phyloP scores from a whole-genome alignment of 208 protist species.

The Acanthamoeba royreba region DNA sequence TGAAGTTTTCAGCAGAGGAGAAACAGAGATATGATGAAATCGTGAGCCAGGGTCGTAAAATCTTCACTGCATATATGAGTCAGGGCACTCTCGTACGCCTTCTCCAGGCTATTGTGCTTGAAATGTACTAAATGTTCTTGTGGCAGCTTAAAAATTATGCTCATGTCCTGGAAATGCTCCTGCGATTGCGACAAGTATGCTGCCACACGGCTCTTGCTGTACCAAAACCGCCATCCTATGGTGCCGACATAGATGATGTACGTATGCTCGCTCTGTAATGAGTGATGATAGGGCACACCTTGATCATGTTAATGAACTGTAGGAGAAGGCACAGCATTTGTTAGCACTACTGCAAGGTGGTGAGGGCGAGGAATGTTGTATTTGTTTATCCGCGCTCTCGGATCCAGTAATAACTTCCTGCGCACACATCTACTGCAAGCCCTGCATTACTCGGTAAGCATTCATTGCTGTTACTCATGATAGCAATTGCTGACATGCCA shows the following conservation, averaged over 20 bases:
- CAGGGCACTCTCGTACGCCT: background rate
- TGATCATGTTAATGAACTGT: background rate
- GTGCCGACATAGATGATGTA: background rate
- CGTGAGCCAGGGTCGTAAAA: background rate
- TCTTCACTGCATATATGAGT: background rate
- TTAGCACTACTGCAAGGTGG: background rate
- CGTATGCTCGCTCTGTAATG: no score
- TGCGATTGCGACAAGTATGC: constrained; percentile 77
- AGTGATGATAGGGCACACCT: background rate
- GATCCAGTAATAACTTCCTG: background rate
- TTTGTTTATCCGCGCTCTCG: background rate
- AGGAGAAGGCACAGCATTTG: background rate
- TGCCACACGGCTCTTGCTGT: constrained; percentile 64
- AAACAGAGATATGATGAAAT: background rate
- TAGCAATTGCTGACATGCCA: no score
- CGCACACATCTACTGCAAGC: constrained; percentile 22
- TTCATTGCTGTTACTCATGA: background rate
- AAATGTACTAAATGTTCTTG: background rate
- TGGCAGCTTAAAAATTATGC: constrained; percentile 70
- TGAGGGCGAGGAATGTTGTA: constrained; percentile 24
- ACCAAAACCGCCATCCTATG: background rate
- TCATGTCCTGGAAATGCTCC: constrained; percentile 72
- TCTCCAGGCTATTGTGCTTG: no score
- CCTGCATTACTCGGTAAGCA: background rate
- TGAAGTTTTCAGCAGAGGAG: background rate